Percentiles rank a stretch among this genome's conserved stretches.
These are phyloP conservation scores for Heimioporus punctisporus DNA, from an alignment of 1,284 basidiomycete species.

Conservation along the genomic window DNA sequence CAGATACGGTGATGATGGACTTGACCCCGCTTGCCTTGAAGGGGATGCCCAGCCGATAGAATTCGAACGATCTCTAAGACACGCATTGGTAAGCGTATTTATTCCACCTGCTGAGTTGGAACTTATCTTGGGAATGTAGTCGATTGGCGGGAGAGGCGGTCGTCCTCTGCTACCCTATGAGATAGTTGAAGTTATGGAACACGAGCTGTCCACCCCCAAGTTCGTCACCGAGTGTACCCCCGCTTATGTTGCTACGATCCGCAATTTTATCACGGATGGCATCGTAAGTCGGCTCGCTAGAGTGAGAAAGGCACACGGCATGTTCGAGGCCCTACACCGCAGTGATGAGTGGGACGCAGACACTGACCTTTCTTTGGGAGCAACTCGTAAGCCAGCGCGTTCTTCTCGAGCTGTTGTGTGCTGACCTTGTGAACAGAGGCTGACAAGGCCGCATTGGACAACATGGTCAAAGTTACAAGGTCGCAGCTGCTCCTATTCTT, in stretches of 20 bases:
- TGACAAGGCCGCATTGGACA: slow-evolving; percentile 79
- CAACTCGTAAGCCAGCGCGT: slow-evolving; percentile 50
- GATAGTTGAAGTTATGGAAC: slow-evolving; percentile 76
- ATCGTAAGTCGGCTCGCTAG: slow-evolving; percentile 73
- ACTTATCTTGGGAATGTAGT: slow-evolving; percentile 40
- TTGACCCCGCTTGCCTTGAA: slow-evolving; percentile 96
- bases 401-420: slow-evolving; percentile 3
- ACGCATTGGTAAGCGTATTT: slow-evolving; percentile 67
- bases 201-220: slow-evolving; percentile 58
- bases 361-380: slow-evolving; percentile 79
- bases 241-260: slow-evolving; percentile 79
- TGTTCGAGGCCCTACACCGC: slow-evolving; percentile 84
- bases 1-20: slow-evolving; percentile 95
- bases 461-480: slow-evolving; percentile 90
- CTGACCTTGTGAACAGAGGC: slow-evolving; percentile 43
- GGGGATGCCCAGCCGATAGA: slow-evolving; percentile 95
- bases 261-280: slow-evolving; percentile 72
- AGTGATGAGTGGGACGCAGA: slow-evolving; percentile 80
- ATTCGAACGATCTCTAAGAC: slow-evolving; percentile 86
- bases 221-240: slow-evolving; percentile 76
- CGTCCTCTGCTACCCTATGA: slow-evolving; percentile 87
- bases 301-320: slow-evolving; percentile 75
- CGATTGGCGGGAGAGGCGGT: slow-evolving; percentile 58
- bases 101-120: not conserved
- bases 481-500: slow-evolving; percentile 83